A percentile compares a stretch with the other conserved stretches of the same genome.
Conservation (phyloP, 768 basidiomycete genomes). For the Hericium alpestre region DNA sequence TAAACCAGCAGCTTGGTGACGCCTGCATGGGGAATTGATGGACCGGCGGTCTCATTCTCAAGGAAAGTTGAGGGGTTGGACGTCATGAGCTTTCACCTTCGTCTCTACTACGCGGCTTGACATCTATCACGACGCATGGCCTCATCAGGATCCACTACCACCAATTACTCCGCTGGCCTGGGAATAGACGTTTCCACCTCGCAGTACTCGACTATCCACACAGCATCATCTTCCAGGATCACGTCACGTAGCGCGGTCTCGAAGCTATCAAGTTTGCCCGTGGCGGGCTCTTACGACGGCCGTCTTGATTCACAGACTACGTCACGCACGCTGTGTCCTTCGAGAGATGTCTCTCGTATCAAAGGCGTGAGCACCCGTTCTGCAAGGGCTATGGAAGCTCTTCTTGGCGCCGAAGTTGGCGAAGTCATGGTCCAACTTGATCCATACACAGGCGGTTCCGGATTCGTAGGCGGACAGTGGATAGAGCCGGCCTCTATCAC, state of each 20-base stretch:
- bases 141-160: too few relatives aligned
- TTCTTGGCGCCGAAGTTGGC: constrained; percentile 37
- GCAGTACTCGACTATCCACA: background rate
- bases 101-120: too few relatives aligned
- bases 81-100: too few relatives aligned
- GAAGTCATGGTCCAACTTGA: constrained; percentile 37
- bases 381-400: constrained; percentile 30
- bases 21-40: too few relatives aligned
- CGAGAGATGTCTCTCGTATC: background rate
- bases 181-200: background rate
- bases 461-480: constrained; percentile 30
- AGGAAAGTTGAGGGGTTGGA: too few relatives aligned
- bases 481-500: constrained; percentile 22
- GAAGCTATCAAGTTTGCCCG: background rate
- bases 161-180: background rate
- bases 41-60: too few relatives aligned
- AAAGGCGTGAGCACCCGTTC: constrained; percentile 15
- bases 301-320: background rate
- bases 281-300: background rate
- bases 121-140: too few relatives aligned
- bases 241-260: background rate
- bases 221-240: background rate
- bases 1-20: too few relatives aligned
- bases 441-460: constrained; percentile 24
- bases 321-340: background rate